Base-by-base conservation (phyloP, 2,329 filamentous ascomycete genomes). In the Ceratocystiopsis minuta region DNA sequence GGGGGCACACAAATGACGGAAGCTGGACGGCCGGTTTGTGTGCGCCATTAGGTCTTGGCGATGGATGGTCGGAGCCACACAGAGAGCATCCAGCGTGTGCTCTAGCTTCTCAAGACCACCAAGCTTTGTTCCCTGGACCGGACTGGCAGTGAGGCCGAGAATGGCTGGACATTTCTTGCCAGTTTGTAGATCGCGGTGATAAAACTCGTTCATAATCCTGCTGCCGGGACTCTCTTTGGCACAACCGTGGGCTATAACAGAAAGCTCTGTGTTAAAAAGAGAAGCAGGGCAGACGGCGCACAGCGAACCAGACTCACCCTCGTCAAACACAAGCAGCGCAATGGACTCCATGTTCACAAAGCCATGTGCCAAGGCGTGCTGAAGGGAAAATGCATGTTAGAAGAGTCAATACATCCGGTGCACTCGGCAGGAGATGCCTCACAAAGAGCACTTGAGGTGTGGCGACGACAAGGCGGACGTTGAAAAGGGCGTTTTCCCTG, bases 91-190 rank as follows among this genome's bases (percentile, higher is more conserved):
- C 36, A 94, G 61, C 35, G 80, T 82, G 3, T 55, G 48, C 54
- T 93, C 85, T 7, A 93, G 67, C 5, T 57, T 54, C 56, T 70
- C 60, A 14, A 88, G 62, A 33, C 68, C 68, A 2, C 62, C 58
- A 1, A 66, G 55, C 15, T 67, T 68, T 1, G 69, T 72, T 43
- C 65, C 72, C 48, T 79, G 74, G 4, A 83, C 69, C 0, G 85
- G 85, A 46, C 81, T 92, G 1, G 86, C 86, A 7, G 80, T 87
- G 18, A 94, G 63, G 0, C 85, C 86, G 6, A 94, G 62, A 24
- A 94, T 78, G 16, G 66, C 64, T 0, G 86, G 86, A 1, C 73
- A 56, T 0, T 51, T 39, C 0, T 55, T 45, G 0, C 63, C 64
- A 2, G 43, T 47, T 0, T 42, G 48, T 40, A 65, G 65, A 16